Evolutionary conservation across 2,329 filamentous ascomycete species (phyloP).

Genomic region (Trichoderma oligosporum): DNA sequence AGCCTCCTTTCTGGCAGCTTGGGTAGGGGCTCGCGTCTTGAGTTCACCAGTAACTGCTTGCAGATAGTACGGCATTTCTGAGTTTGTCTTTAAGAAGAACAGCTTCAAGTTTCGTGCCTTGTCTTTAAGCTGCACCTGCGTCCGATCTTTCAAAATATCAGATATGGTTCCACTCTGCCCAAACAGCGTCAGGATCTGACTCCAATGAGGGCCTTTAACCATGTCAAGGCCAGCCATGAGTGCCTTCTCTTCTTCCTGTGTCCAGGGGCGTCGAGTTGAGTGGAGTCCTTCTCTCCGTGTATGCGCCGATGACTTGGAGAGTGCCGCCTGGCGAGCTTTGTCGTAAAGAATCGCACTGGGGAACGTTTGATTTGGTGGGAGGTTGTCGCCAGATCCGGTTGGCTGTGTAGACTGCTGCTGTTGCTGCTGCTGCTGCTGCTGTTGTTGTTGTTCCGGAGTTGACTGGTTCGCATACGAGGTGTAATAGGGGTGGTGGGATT

Average conservation of each 20-base stretch:
- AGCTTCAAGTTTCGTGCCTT: slow-evolving; percentile 87
- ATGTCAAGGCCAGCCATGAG: slow-evolving; percentile 83
- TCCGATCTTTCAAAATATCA: slow-evolving; percentile 80
- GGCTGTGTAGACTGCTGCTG: slow-evolving; percentile 27
- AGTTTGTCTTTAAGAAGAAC: slow-evolving; percentile 87
- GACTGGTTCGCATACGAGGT: slow-evolving; percentile 32
- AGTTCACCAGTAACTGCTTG: slow-evolving; percentile 86
- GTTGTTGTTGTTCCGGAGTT: slow-evolving; percentile 35
- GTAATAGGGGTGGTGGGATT: slow-evolving; percentile 36
- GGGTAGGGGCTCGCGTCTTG: slow-evolving; percentile 75
- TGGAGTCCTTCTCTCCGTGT: slow-evolving; percentile 55
- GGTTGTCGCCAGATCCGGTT: slow-evolving; percentile 33
- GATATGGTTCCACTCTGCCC: slow-evolving; percentile 75
- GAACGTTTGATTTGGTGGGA: slow-evolving; percentile 55
- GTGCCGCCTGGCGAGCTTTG: slow-evolving; percentile 55
- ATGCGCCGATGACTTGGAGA: slow-evolving; percentile 54
- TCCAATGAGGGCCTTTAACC: slow-evolving; percentile 90
- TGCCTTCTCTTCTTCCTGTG: slow-evolving; percentile 82
- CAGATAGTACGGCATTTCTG: slow-evolving; percentile 84
- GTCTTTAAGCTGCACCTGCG: slow-evolving; percentile 88
- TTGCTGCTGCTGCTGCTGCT: slow-evolving; percentile 32
- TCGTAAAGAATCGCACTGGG: slow-evolving; percentile 56
- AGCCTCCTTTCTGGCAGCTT: slow-evolving; percentile 65
- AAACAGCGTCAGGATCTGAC: slow-evolving; percentile 81
- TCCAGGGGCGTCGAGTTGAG: slow-evolving; percentile 75